Evolutionary conservation across 768 basidiomycete species (phyloP).

Genomic region (Termitomyces sp.): DNA sequence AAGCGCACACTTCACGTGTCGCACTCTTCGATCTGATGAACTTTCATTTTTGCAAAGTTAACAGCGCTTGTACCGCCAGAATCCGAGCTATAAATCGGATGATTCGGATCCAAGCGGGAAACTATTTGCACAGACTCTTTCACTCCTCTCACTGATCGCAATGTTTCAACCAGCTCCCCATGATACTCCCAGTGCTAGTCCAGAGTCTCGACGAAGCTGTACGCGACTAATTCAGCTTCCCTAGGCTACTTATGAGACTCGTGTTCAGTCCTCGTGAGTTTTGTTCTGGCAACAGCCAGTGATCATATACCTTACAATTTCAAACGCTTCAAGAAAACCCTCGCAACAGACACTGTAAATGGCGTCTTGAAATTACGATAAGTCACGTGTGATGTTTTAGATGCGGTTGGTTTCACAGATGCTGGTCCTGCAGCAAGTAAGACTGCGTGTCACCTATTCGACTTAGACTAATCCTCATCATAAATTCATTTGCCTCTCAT

Average conservation of each 20-base stretch:
- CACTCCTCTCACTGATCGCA: background rate
- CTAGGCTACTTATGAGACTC: background rate
- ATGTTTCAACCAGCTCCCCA: background rate
- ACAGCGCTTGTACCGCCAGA: too few species aligned
- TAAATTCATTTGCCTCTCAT: background rate
- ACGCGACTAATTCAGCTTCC: background rate
- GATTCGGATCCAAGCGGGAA: too few species aligned
- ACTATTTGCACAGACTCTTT: background rate
- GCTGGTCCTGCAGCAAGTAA: background rate
- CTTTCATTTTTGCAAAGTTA: background rate
- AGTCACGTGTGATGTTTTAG: background rate
- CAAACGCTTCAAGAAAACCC: background rate
- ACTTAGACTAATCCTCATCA: background rate
- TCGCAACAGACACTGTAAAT: background rate
- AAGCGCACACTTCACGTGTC: background rate
- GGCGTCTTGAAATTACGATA: background rate
- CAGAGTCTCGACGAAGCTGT: background rate
- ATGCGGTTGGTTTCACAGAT: background rate
- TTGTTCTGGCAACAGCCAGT: background rate
- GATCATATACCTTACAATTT: background rate
- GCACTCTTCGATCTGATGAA: too few species aligned
- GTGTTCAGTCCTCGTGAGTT: background rate
- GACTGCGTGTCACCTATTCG: too few species aligned
- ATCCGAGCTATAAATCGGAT: too few species aligned
- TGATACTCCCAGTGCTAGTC: background rate